phyloP scores from a whole-genome alignment of 805 yeast species.

The Cyberlindnera mycetangii region DNA sequence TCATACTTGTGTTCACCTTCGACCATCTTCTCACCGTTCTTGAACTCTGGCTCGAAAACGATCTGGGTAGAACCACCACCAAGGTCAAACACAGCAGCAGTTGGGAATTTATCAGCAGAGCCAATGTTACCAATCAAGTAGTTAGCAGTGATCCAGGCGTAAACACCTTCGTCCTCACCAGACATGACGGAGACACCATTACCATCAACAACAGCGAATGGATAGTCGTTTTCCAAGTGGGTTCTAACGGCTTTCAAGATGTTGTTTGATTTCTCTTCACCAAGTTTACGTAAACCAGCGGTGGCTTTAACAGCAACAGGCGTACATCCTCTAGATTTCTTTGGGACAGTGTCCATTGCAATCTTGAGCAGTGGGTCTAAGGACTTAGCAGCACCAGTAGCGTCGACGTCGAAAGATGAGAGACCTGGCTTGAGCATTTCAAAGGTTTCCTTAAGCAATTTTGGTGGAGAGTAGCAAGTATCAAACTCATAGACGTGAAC shows the following conservation, averaged over 20 bases:
- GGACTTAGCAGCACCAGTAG: constrained; percentile 84
- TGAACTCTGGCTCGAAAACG: constrained; percentile 90
- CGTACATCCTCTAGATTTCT: constrained; percentile 68
- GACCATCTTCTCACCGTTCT: constrained; percentile 55
- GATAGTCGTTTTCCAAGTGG: constrained; percentile 77
- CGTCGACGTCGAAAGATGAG: constrained; percentile 77
- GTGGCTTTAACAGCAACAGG: constrained; percentile 98
- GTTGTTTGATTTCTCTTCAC: constrained; percentile 65
- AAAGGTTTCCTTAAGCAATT: constrained; percentile 73
- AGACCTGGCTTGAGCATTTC: constrained; percentile 91
- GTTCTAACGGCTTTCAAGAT: constrained; percentile 74
- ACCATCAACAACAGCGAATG: constrained; percentile 86
- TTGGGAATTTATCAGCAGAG: constrained; percentile 61
- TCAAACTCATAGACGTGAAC: constrained; percentile 92
- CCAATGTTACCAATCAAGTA: constrained; percentile 94
- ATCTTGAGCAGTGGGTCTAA: constrained; percentile 75
- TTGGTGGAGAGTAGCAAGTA: constrained; percentile 82
- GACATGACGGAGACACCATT: constrained; percentile 93
- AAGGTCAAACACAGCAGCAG: constrained; percentile 95
- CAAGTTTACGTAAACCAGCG: constrained; percentile 89
- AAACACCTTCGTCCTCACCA: constrained; percentile 96
- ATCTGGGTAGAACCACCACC: constrained; percentile 99
- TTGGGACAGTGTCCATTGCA: constrained; percentile 79
- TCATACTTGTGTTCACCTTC: constrained; percentile 89
- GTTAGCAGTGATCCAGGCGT: constrained; percentile 97